Evolutionary conservation across 305 asterid genomes (phyloP), one percentile per base, ranked within the genome.

Genomic region (Fraxinus sp.): DNA sequence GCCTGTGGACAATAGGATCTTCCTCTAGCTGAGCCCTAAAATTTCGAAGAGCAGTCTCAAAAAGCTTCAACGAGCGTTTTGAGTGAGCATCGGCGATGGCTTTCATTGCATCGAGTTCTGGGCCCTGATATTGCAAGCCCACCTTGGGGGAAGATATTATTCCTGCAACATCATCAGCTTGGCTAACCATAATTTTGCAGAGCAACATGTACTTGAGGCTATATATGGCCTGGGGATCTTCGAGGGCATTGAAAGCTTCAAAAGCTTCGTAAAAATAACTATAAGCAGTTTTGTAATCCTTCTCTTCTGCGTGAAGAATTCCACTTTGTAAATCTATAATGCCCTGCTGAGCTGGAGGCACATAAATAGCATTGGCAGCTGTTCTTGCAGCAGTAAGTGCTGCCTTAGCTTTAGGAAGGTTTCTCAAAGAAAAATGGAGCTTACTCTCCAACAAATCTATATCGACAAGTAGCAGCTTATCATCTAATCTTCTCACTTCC

Each of bases 261-360:
- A 91, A 91, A 1, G 95, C 95, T 87, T 91, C 95, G 36, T 86
- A 86, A 85, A 91, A 91, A 86, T 91, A 91, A 80, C 95, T 91
- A 90, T 90, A 91, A 39, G 85, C 93, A 4, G 95, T 91, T 82
- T 90, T 91, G 87, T 91, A 91, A 90, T 91, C 95, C 83, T 89
- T 91, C 78, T 91, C 94, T 79, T 91, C 94, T 0, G 94, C 94
- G 33, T 91, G 94, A 46, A 91, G 92, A 78, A 91, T 91, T 7
- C 94, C 94, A 68, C 94, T 91, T 76, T 91, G 94, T 77, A 91
- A 76, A 85, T 91, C 93, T n/a, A 91, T 91, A 0, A 87, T 85
- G 14, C 93, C 95, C 86, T 90, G 95, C 88, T 90, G 95, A 26
- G 95, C 92, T 62, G 95, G 95, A 52, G 95, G 95, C 30, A 91